These are phyloP conservation scores for Pseudoturritis turrita DNA, from an alignment of 345 rosid genomes.

Conservation along the genomic window DNA sequence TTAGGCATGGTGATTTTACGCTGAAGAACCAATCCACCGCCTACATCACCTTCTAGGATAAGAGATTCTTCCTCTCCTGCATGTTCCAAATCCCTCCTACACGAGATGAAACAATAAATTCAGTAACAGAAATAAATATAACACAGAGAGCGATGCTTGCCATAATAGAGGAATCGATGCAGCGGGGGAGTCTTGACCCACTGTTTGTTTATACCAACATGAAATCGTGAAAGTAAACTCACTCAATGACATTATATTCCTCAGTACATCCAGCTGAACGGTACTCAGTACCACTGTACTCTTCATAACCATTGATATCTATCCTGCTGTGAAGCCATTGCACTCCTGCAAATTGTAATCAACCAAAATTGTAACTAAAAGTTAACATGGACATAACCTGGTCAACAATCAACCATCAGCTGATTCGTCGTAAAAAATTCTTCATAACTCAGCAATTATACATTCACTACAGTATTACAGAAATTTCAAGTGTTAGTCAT, in stretches of 20 bases:
- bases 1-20: slow-evolving; percentile 46
- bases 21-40: slow-evolving; percentile 74
- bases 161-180: too few species aligned
- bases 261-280: slow-evolving; percentile 91
- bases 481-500: background rate
- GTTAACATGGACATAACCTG: background rate
- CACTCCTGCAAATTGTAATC: slow-evolving; percentile 44
- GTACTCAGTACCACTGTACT: slow-evolving; percentile 77
- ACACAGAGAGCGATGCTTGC: background rate
- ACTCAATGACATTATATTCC: slow-evolving; percentile 70
- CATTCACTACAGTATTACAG: background rate
- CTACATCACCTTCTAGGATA: slow-evolving; percentile 62
- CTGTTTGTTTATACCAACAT: background rate
- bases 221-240: slow-evolving; percentile 24
- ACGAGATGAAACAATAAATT: slow-evolving; percentile 14
- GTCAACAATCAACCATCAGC: background rate
- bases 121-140: background rate
- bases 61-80: slow-evolving; percentile 75
- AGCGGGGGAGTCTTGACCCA: too few species aligned
- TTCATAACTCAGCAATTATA: background rate
- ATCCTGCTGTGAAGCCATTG: slow-evolving; percentile 92
- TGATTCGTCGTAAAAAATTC: background rate
- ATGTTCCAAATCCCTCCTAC: slow-evolving; percentile 71
- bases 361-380: background rate
- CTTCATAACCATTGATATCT: slow-evolving; percentile 80